Conservation (phyloP, 2,329 filamentous ascomycete species). For the Monosporascus sp. region DNA sequence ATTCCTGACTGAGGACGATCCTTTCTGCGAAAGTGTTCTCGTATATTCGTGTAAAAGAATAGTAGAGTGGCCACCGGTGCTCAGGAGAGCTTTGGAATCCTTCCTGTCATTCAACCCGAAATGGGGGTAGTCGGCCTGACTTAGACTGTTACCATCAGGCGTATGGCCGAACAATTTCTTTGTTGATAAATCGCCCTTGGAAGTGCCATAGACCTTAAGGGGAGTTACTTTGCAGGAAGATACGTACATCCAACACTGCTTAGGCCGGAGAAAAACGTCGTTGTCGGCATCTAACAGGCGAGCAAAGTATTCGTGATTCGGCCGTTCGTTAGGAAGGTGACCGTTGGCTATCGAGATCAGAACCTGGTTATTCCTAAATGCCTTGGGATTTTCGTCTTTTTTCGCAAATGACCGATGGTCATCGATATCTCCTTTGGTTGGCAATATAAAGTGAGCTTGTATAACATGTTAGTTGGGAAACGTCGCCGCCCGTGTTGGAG, state of each 20-base stretch:
- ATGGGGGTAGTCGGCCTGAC: constrained; percentile 44
- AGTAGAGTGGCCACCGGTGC: constrained; percentile 40
- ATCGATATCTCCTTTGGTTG: constrained; percentile 47
- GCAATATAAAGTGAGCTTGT: constrained; percentile 57
- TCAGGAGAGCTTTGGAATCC: constrained; percentile 41
- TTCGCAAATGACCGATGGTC: constrained; percentile 34
- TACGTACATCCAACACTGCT: constrained; percentile 55
- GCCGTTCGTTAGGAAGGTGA: constrained; percentile 51
- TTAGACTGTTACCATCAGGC: constrained; percentile 20
- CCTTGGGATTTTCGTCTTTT: constrained; percentile 39
- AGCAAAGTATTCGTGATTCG: constrained; percentile 58
- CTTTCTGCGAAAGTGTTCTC: constrained; percentile 46
- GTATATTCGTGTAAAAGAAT: constrained; percentile 56
- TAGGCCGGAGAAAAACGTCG: constrained; percentile 49
- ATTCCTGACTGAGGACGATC: constrained; percentile 50
- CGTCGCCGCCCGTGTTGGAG: neutral
- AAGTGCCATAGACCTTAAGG: constrained; percentile 35
- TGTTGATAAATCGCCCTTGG: constrained; percentile 22
- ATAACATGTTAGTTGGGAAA: neutral
- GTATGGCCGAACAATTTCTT: constrained; percentile 20
- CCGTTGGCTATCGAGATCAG: constrained; percentile 55
- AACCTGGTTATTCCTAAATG: constrained; percentile 62
- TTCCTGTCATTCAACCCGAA: constrained; percentile 50
- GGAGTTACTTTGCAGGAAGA: constrained; percentile 49
- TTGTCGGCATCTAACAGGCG: constrained; percentile 52